Percentiles rank a stretch among this genome's conserved stretches.
phyloP scores from a whole-genome alignment of 805 yeast species.

The Candida railenensis region DNA sequence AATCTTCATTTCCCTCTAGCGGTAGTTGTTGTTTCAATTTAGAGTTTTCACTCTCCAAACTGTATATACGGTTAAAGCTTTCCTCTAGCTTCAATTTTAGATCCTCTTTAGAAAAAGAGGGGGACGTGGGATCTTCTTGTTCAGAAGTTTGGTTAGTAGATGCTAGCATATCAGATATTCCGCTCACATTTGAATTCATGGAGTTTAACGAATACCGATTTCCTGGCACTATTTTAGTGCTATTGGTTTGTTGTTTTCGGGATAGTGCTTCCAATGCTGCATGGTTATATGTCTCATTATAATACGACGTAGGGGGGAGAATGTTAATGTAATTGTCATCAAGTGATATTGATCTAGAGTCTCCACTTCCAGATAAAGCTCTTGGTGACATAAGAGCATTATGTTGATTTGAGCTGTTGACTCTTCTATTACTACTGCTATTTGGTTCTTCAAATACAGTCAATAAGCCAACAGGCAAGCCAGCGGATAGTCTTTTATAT shows the following conservation, averaged over 20 bases:
- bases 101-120: slow-evolving; percentile 27
- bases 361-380: neutral
- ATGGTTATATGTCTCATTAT: slow-evolving; percentile 32
- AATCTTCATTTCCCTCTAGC: neutral
- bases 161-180: slow-evolving; percentile 45
- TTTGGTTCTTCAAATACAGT: slow-evolving; percentile 38
- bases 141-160: slow-evolving; percentile 29
- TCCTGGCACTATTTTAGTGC: slow-evolving; percentile 9
- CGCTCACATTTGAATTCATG: slow-evolving; percentile 48
- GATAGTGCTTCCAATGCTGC: slow-evolving; percentile 37
- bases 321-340: slow-evolving; percentile 29
- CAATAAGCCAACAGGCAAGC: slow-evolving; percentile 36
- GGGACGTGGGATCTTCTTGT: slow-evolving; percentile 7
- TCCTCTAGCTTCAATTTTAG: slow-evolving; percentile 36
- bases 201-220: slow-evolving; percentile 52
- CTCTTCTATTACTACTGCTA: neutral
- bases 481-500: slow-evolving; percentile 32
- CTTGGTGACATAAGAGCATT: neutral
- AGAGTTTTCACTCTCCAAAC: slow-evolving; percentile 27
- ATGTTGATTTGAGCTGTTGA: neutral
- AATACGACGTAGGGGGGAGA: slow-evolving; percentile 16
- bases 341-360: slow-evolving; percentile 10
- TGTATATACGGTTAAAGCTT: slow-evolving; percentile 36
- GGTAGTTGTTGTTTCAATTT: slow-evolving; percentile 13
- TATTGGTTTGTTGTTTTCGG: slow-evolving; percentile 6